Base-by-base conservation (phyloP, 306 rosid genomes). In the Trifolium subterraneum region DNA sequence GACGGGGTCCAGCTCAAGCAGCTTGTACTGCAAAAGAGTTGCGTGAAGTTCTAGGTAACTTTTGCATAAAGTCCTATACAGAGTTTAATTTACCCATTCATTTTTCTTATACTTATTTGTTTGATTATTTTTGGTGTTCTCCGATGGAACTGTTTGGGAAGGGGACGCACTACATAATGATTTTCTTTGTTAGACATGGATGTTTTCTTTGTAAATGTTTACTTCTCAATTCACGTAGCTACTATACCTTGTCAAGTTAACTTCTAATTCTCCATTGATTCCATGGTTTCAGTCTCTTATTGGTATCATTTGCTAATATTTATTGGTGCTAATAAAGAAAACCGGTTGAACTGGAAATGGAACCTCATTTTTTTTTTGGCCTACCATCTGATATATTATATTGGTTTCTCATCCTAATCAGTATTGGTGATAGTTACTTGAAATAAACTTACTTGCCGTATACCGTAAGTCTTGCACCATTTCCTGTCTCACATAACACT, bases 1-100 rank as follows among this genome's bases (percentile, higher is more conserved):
- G 99, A 83, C 90, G 96, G 51, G 99, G 99, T 83, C 99, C 99
- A 19, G 95, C 89, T 56, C 99, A 94, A 80, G 93, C 96, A 44
- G 97, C 99, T 71, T 94, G 96, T 76, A 94, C 97, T 51, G 92
- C 97, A 48, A 90, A 90, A 85, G 99, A 94, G 76, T 82, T 94
- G 12, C 96, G 96, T 54, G 99, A 92, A 87, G 68, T 94, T 85
- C 95, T 88, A 54, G 99, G 99, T 94, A 88, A 79, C 72, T 80
- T 41, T 71, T 55, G n/a, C 45, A 50, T 80, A 44, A 65, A 54
- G 75, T 67, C 44, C 36, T 56, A 66, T 44, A 14, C 35, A 15
- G 10, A 36, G 51, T 71, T 38, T 18, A 65, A 8, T 64, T 67
- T 42, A 64, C 4, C 61, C 11, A n/a, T 29, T 48, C 7, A 50